Conservation (phyloP, 148 eudicot genomes). For the Dianthus caryophyllus region DNA sequence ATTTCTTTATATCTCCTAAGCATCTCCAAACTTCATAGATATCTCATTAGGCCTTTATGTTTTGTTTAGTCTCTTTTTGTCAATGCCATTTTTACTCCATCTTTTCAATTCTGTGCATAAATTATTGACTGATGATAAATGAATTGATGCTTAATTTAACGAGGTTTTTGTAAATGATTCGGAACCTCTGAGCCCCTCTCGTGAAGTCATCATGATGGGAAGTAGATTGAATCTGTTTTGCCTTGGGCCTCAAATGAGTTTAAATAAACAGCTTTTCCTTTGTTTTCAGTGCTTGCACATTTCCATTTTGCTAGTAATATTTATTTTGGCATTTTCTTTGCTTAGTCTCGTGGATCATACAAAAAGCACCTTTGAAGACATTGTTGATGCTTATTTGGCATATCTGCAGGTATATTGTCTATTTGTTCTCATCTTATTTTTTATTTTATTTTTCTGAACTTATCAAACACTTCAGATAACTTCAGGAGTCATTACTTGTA, state of each 20-base stretch:
- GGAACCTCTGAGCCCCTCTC: not conserved
- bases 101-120: no score
- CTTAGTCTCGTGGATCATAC: constrained; percentile 60
- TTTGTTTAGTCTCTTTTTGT: no score
- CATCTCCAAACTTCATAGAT: no score
- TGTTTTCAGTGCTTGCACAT: not conserved
- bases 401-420: constrained; percentile 62
- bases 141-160: not conserved
- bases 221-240: not conserved
- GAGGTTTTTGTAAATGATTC: not conserved
- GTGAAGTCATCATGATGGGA: not conserved
- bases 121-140: not conserved
- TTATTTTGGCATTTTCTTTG: constrained; percentile 10
- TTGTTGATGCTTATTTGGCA: constrained; percentile 90
- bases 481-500: no score
- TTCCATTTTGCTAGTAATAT: not conserved
- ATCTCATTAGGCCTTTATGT: no score
- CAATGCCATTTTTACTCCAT: no score
- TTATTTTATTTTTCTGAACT: no score
- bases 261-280: not conserved
- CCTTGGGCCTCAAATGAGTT: not conserved
- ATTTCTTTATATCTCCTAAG: no score
- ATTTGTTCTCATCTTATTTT: constrained; percentile 1
- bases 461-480: no score
- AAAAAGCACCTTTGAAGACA: constrained; percentile 72